phyloP scores from a whole-genome alignment of 225 moss, liverwort and hornwort species.

The Polytrichum formosum region DNA sequence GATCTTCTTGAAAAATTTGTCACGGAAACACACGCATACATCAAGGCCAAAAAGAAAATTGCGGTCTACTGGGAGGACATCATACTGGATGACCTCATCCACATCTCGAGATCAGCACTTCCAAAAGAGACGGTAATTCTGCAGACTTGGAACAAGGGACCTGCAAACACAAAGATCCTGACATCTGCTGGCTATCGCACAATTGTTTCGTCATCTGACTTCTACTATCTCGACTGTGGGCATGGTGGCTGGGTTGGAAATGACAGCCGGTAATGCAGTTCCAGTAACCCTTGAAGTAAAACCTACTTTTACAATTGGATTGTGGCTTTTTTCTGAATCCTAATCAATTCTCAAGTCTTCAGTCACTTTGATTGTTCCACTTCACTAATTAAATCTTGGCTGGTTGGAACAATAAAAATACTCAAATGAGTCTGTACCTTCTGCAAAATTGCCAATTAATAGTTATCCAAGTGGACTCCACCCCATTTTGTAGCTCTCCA shows the following conservation, averaged over 20 bases:
- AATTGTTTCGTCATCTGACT: conserved; percentile 66
- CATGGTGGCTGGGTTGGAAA: conserved; percentile 79
- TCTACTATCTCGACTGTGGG: conserved; percentile 80
- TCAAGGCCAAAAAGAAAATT: conserved; percentile 54
- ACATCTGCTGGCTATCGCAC: conserved; percentile 76
- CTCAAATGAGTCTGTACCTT: no score
- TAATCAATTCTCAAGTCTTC: no score
- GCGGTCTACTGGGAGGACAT: conserved; percentile 78
- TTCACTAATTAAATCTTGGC: no score
- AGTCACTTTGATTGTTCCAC: no score
- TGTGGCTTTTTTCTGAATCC: no score
- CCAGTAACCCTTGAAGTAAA: no score
- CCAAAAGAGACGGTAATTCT: conserved; percentile 52
- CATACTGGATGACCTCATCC: conserved; percentile 40
- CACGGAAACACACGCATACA: conserved; percentile 38
- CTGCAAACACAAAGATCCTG: conserved; percentile 55
- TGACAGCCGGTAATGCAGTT: conserved; percentile 48
- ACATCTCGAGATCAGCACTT: conserved; percentile 42
- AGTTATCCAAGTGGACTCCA: background rate
- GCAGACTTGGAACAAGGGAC: conserved; percentile 81
- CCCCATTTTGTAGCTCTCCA: background rate
- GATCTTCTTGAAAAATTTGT: conserved; percentile 48
- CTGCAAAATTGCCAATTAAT: no score
- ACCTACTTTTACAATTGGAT: no score
- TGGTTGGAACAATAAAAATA: no score